phyloP scores from a whole-genome alignment of 768 basidiomycete genomes.

The Lactarius pseudohatsudake region DNA sequence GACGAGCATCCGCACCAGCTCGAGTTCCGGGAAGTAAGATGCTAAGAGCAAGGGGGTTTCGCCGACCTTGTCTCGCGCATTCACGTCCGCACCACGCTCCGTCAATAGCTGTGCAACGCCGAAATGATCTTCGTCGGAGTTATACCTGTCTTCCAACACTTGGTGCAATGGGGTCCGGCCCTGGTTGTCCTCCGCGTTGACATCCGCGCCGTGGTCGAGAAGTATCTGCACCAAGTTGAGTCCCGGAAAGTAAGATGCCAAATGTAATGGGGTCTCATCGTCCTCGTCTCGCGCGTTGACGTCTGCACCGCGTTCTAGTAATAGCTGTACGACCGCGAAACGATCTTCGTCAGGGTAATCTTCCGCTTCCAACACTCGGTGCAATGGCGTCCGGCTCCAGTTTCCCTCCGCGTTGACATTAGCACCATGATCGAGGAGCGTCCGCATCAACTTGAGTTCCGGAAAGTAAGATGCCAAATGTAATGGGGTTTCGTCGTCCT shows the following conservation, averaged over 20 bases:
- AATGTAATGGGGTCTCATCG: too few relatives aligned
- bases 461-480: background rate
- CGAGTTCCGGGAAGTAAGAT: too few relatives aligned
- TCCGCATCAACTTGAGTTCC: background rate
- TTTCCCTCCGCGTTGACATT: background rate
- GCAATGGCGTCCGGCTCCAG: background rate
- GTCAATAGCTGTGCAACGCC: background rate
- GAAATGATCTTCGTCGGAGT: too few relatives aligned
- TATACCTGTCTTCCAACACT: too few relatives aligned
- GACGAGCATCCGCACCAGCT: too few relatives aligned
- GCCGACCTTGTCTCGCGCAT: background rate
- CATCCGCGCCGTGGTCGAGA: too few relatives aligned
- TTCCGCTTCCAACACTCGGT: background rate
- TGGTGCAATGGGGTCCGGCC: too few relatives aligned
- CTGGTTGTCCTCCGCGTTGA: too few relatives aligned
- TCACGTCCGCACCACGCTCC: background rate
- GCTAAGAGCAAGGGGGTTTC: too few relatives aligned
- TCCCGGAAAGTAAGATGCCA: too few relatives aligned
- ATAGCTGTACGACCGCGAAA: background rate
- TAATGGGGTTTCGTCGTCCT: background rate
- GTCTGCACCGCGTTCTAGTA: background rate
- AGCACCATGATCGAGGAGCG: background rate
- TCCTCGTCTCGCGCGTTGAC: background rate
- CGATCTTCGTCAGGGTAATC: background rate
- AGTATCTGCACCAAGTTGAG: too few relatives aligned